These are phyloP conservation scores for Cercophora scortea DNA, from an alignment of 495 filamentous ascomycete genomes.

Conservation along the genomic window DNA sequence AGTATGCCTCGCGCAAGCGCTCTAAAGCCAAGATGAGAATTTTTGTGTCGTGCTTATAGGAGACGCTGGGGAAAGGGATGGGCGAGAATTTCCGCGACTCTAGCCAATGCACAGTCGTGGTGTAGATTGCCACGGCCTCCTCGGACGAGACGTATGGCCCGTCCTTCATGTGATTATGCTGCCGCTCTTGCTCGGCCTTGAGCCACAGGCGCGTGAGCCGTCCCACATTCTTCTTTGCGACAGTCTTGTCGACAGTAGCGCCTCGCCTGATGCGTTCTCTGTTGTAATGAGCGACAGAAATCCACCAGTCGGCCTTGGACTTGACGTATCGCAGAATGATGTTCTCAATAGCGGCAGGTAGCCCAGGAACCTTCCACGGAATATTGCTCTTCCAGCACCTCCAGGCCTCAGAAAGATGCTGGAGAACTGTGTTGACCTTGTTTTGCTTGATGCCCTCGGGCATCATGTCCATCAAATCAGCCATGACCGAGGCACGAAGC, in stretches of 20 bases:
- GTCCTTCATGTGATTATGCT: conserved; percentile 99
- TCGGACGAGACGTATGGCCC: conserved; percentile 98
- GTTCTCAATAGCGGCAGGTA: conserved; percentile 96
- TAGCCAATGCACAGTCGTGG: conserved; percentile 97
- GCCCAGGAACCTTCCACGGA: conserved; percentile 95
- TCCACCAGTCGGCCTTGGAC: conserved; percentile 99
- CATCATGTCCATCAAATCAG: conserved; percentile 99
- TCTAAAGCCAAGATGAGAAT: conserved; percentile 96
- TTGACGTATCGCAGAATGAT: conserved; percentile 98
- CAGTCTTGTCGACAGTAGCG: conserved; percentile 97
- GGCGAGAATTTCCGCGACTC: conserved; percentile 97
- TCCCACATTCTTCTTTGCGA: conserved; percentile 98
- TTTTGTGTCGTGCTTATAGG: conserved; percentile 99
- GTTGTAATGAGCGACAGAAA: conserved; percentile 97
- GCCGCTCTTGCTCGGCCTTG: conserved; percentile 96
- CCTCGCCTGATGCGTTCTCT: conserved; percentile 92
- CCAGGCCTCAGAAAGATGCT: conserved; percentile 97
- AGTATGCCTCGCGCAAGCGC: conserved; percentile 90
- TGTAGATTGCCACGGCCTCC: conserved; percentile 97
- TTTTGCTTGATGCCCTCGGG: conserved; percentile 99
- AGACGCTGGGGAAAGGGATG: conserved; percentile 97
- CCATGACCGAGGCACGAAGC: conserved; percentile 96
- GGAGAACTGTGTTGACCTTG: conserved; percentile 96
- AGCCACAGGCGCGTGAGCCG: conserved; percentile 93
- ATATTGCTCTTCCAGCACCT: conserved; percentile 99